Percentiles rank a stretch among this genome's conserved stretches.
Evolutionary conservation across 345 rosid species (phyloP).

Genomic region (Punica granatum): DNA sequence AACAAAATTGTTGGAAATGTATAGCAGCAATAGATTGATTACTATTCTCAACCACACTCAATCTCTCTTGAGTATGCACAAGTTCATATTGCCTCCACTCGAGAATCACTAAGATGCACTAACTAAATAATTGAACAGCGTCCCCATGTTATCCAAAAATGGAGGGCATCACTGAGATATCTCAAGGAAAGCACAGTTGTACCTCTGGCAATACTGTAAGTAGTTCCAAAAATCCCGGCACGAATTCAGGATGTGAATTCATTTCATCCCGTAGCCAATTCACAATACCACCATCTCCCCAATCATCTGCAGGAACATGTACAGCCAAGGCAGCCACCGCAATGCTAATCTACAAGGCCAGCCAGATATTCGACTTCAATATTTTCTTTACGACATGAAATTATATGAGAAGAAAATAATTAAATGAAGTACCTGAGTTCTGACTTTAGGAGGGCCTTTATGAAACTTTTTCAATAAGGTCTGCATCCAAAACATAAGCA

Average conservation of each 20-base stretch:
- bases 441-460: constrained; percentile 92
- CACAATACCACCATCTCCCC: constrained; percentile 95
- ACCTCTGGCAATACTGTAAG: constrained; percentile 98
- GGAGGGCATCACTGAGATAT: constrained; percentile 3
- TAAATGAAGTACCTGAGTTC: constrained; percentile 61
- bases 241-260: constrained; percentile 84
- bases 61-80: background rate
- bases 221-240: constrained; percentile 96
- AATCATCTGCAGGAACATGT: constrained; percentile 87
- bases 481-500: constrained; percentile 39
- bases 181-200: constrained; percentile 8
- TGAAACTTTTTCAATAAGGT: constrained; percentile 85
- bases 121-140: background rate
- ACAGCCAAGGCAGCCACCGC: constrained; percentile 99
- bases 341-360: constrained; percentile 83
- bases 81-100: background rate
- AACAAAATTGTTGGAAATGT: background rate
- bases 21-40: background rate
- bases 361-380: background rate
- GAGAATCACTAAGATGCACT: background rate
- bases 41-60: background rate
- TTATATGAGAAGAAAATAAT: background rate
- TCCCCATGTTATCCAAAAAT: background rate
- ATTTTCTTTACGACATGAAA: background rate
- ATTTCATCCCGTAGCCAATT: constrained; percentile 93